phyloP scores from a whole-genome alignment of 2,329 filamentous ascomycete genomes.

The Diaporthe sp. region DNA sequence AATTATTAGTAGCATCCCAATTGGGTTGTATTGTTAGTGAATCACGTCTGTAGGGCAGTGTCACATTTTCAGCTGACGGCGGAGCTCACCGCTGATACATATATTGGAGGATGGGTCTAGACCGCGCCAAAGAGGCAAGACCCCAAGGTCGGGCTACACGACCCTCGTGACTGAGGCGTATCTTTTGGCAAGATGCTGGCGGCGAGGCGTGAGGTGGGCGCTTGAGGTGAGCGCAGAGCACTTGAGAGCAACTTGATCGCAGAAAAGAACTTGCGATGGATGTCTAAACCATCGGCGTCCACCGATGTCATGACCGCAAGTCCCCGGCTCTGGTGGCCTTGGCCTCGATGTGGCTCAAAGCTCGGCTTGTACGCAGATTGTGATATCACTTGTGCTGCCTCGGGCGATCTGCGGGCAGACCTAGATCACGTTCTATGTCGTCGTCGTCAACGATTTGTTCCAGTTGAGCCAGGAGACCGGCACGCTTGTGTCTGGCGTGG shows the following conservation, averaged over 20 bases:
- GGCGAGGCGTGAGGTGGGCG: background rate
- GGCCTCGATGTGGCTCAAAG: background rate
- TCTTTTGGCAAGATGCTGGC: background rate
- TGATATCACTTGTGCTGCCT: background rate
- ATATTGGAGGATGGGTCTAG: background rate
- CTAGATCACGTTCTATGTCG: background rate
- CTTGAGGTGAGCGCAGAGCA: background rate
- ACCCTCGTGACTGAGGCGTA: background rate
- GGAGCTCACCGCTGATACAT: slow-evolving; percentile 8
- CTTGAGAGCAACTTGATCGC: background rate
- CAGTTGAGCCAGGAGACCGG: background rate
- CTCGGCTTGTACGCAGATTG: background rate
- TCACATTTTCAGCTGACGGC: slow-evolving; percentile 7
- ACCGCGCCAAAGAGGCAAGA: background rate
- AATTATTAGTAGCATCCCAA: background rate
- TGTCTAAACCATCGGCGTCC: background rate
- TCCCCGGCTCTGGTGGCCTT: background rate
- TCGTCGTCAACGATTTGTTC: background rate
- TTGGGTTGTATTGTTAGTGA: background rate
- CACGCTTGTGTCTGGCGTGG: background rate
- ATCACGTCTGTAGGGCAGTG: background rate
- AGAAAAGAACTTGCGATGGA: background rate
- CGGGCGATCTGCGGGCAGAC: too few species aligned
- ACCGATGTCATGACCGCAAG: background rate
- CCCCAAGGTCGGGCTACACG: background rate